Base-by-base conservation (phyloP, 345 rosid species). In the Citrus trifoliata region DNA sequence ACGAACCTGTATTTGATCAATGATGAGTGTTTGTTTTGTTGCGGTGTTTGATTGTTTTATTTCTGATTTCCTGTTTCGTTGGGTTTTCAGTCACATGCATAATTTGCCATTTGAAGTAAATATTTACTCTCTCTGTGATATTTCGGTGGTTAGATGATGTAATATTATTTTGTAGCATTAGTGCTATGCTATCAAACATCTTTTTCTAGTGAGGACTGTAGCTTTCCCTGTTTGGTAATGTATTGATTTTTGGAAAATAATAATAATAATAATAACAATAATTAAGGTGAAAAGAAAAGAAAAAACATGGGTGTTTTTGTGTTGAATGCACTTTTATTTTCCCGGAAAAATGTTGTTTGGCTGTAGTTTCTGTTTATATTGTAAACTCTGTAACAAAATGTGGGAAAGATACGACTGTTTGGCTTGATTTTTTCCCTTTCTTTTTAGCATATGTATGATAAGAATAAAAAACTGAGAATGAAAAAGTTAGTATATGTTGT, bases 161-260 rank as follows among this genome's bases (percentile, higher is more conserved):
- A 33, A 51, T 51, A 16, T 53, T 33, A 42, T 42, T 42, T 42
- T 42, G 48, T 42, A 10, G 48, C 48, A 42, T 10, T 76, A 16
- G 22, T 16, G 72, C 65, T 66, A 67, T n/a, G 72, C 72, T 53
- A 76, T 24, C 72, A 35, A 67, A 51, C 55, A n/a, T 32, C 30
- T 37, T 67, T 76, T 37, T 67, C 55, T 67, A 27, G 73, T 37
- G 12, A 76, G 10, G 10, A 53, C 40, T 55, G 24, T 42, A 16
- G 19, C 42, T 67, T 67, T 76, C 79, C 56, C 79, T 55, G 28
- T 67, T 66, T 55, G 38, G 59, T 64, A 48, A 30, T 33, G 38
- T 48, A 6, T 14, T 24, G n/a, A 22, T 19, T 72, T 53, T 13
- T 12, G 18, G 7, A 38, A 3, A 32, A 32, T 9, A 38, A 35